Evolutionary conservation across 495 filamentous ascomycete species (phyloP).

Genomic region (Xylaria intraflava): DNA sequence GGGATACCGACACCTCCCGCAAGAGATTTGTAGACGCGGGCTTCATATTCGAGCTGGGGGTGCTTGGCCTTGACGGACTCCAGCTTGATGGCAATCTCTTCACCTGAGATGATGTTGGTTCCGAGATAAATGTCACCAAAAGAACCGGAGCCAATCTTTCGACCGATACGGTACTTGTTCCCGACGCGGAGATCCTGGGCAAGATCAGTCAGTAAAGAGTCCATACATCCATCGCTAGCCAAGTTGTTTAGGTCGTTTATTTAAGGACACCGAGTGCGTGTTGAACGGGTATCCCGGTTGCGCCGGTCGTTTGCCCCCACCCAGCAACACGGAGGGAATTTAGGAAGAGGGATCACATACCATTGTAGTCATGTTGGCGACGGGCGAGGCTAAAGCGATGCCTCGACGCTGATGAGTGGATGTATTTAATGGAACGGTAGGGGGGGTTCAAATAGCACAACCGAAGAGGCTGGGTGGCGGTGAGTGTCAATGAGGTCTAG

Average conservation of each 20-base stretch:
- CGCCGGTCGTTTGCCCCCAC: not conserved
- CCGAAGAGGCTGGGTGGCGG: not conserved
- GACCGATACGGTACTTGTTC: conserved; percentile 99
- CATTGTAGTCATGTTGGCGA: conserved; percentile 45
- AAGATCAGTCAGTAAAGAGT: not conserved
- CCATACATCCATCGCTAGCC: not conserved
- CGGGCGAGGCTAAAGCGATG: conserved; percentile 10
- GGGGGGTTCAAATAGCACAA: not conserved
- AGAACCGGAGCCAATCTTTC: conserved; percentile 97
- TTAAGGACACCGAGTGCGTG: not conserved
- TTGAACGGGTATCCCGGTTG: not conserved
- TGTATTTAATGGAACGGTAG: not conserved
- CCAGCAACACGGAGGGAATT: not conserved
- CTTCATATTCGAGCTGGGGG: conserved; percentile 98
- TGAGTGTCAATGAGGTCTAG: not conserved
- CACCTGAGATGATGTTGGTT: conserved; percentile 99
- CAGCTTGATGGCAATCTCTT: conserved; percentile 99
- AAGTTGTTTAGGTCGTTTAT: not conserved
- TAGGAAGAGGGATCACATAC: conserved; percentile 27
- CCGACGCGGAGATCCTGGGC: conserved; percentile 93
- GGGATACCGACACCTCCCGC: conserved; percentile 98
- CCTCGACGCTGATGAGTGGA: conserved; percentile 1
- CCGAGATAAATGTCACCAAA: conserved; percentile 99
- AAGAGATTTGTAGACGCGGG: conserved; percentile 98
- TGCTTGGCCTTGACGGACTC: conserved; percentile 99